Conservation (phyloP, 1,284 basidiomycete species). For the Baeospora myosura region DNA sequence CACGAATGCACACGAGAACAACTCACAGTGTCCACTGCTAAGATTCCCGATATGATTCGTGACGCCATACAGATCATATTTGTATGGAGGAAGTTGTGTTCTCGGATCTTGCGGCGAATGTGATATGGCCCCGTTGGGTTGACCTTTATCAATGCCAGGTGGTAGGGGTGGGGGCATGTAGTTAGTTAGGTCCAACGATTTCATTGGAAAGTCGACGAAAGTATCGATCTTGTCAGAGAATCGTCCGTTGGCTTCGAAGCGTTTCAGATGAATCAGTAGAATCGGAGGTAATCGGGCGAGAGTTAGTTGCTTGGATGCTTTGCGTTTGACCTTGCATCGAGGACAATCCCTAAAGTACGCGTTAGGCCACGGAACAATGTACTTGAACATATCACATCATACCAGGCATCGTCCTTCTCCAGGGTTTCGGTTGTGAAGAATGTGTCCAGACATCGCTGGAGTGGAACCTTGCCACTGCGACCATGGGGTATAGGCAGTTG, state of each 20-base stretch:
- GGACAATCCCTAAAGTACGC: constrained; percentile 73
- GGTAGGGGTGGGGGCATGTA: constrained; percentile 84
- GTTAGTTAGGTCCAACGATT: constrained; percentile 79
- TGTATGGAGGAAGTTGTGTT: constrained; percentile 76
- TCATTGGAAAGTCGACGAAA: constrained; percentile 82
- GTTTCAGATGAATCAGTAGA: constrained; percentile 91
- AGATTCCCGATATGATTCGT: constrained; percentile 91
- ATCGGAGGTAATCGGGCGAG: constrained; percentile 93
- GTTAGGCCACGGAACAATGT: background rate
- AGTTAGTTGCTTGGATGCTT: constrained; percentile 78
- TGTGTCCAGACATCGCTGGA: constrained; percentile 82
- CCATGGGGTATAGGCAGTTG: constrained; percentile 81
- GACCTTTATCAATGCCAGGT: constrained; percentile 46
- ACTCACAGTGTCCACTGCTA: constrained; percentile 88
- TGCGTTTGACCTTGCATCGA: constrained; percentile 79
- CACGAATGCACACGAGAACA: background rate
- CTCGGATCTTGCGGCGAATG: constrained; percentile 68
- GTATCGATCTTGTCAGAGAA: constrained; percentile 96
- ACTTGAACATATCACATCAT: constrained; percentile 19
- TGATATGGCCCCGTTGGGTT: constrained; percentile 31
- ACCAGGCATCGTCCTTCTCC: constrained; percentile 95
- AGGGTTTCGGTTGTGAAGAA: constrained; percentile 90
- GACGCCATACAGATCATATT: constrained; percentile 84
- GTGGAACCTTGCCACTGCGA: constrained; percentile 58
- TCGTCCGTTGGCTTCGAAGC: constrained; percentile 87